Base-by-base conservation (phyloP, 306 rosid species). In the Betula pendula region DNA sequence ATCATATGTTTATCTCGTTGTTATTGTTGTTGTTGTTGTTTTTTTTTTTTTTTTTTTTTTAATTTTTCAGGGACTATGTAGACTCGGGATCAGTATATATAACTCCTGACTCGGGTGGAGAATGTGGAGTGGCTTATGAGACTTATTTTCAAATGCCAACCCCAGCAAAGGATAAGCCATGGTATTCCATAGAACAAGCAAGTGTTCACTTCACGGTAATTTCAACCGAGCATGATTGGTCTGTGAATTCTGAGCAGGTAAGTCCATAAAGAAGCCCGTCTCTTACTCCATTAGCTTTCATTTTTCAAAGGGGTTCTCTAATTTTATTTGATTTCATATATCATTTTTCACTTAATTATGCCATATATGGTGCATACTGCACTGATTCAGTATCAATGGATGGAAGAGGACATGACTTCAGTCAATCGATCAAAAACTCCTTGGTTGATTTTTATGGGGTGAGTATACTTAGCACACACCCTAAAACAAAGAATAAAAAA, bases 81-180 rank as follows among this genome's bases (percentile, higher is more conserved):
- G 75, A 73, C 73, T 83, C 92, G 0, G 93, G 93, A 48, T 90
- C 94, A 14, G 84, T 86, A 22, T 92, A 92, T 82, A 0, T 33
- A 12, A 75, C 88, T 3, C 88, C 97, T 6, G 98, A 94, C 68
- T 92, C 98, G 53, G 97, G 98, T 5, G 98, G 97, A 24, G 97
- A 94, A 85, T 88, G 92, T 84, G 96, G 98, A 66, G 96, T 94
- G 44, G 86, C 97, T n/a, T 94, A 94, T 24, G 97, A 94, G 81
- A 83, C 97, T 55, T 92, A 92, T 72, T 92, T 90, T 81, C 91
- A 80, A 40, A 94, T 94, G 98, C 98, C 98, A 77, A 88, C 80
- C 31, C 5, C 68, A 31, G 93, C 74, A 62, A 89, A 85, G 83
- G 98, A 94, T 79, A 84, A 92, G 63, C 98, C 98, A 76, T 94